Base-by-base conservation (phyloP, 129 eudicot genomes). In the Centella asiatica region DNA sequence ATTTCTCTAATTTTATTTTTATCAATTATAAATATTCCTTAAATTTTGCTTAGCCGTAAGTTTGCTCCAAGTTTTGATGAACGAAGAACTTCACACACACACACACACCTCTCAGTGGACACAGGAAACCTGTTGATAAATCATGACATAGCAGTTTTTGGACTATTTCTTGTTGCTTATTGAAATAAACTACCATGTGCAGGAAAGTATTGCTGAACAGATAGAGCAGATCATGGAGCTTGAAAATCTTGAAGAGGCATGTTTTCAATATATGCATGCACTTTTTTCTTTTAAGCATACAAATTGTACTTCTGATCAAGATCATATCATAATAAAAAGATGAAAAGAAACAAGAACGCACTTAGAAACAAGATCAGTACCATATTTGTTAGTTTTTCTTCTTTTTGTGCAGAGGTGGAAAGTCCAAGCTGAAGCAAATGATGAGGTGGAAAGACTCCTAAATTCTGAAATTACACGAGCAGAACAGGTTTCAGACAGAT, bases 201-300 rank as follows among this genome's bases (percentile, higher is more conserved):
- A 93, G 99, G 96, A 85, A 70, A 82, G 69, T 67, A 75, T 93
- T 68, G 99, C 95, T 40, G 81, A 78, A 71, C 99, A 93, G 64
- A 93, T 93, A 67, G 60, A 82, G 77, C 96, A 85, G 67, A 93
- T 88, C 51, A 93, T 93, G 99, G 99, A 93, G 70, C 80, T 93
- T 45, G 99, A 93, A 81, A 85, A 88, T 70, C 99, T 93, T 55
- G 99, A 93, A 78, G 99, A 87, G 96, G 99, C 67, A 78, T 32
- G 75, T 65, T 69, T 53, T 62, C 47, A 19, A 32, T n/a, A 20
- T 22, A 24, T 58, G 36, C 32, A 29, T 58, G 18, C 33, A 17
- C 36, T 56, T 17, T 71, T 69, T 61, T 58, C 52, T 44, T 32
- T 33, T 13, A 62, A 34, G 46, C 57, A 57, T 61, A 42, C 36